Conservation (phyloP, 139 green algal species). For the Chlorella ohadii region DNA sequence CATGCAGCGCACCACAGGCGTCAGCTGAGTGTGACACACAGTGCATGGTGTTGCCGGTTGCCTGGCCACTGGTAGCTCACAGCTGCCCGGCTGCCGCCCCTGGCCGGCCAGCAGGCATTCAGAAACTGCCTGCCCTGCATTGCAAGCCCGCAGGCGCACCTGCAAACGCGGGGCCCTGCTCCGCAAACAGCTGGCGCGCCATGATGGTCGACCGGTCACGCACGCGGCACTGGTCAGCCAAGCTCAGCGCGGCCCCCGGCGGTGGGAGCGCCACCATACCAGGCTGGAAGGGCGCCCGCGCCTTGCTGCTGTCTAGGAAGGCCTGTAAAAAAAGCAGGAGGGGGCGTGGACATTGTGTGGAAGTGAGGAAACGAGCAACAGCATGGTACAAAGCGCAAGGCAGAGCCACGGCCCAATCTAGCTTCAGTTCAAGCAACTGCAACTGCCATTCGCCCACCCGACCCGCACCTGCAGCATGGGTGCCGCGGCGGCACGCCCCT, state of each 20-base stretch:
- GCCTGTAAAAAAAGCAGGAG: slow-evolving; percentile 40
- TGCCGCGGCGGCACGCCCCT: not conserved
- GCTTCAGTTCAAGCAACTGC: not conserved
- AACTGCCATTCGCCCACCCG: not conserved
- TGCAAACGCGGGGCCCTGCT: slow-evolving; percentile 67
- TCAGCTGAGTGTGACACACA: no score
- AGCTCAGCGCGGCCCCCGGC: slow-evolving; percentile 28
- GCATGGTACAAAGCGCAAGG: no score
- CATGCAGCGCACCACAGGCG: not conserved
- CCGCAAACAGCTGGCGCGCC: slow-evolving; percentile 82
- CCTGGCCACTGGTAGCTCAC: no score
- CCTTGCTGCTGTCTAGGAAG: slow-evolving; percentile 74
- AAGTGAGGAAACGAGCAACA: not conserved
- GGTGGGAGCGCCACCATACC: not conserved
- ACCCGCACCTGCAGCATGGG: slow-evolving; percentile 35
- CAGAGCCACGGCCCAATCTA: no score
- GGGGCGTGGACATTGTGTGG: no score
- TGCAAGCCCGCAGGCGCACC: slow-evolving; percentile 41
- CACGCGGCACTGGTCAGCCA: slow-evolving; percentile 66
- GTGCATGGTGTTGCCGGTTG: no score
- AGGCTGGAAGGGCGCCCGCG: slow-evolving; percentile 37
- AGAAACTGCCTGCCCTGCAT: not conserved
- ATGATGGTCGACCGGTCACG: slow-evolving; percentile 86
- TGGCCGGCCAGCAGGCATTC: not conserved
- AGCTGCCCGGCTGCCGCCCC: not conserved